Conservation (phyloP, 352 stramenopile species). For the Thraustochytrium sp. region DNA sequence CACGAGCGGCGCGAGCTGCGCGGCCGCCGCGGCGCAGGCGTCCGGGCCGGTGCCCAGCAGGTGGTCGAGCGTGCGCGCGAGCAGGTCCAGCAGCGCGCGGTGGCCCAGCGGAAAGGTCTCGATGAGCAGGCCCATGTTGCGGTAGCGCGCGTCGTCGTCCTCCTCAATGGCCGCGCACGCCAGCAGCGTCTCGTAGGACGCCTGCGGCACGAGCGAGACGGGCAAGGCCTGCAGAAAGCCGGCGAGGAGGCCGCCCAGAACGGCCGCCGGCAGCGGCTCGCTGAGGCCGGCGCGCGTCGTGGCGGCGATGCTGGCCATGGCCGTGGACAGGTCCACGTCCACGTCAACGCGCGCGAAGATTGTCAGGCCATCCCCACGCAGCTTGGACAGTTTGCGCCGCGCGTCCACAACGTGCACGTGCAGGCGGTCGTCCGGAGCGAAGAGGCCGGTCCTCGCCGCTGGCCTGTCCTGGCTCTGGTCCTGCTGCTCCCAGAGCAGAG, state of each 20-base stretch:
- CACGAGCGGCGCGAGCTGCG: not conserved
- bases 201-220: not conserved
- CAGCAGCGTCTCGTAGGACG: not conserved
- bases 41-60: not conserved
- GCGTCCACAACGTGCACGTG: not conserved
- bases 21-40: not conserved
- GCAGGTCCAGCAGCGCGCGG: not conserved
- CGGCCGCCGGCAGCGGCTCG: not conserved
- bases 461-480: not conserved
- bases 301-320: not conserved
- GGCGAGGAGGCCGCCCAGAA: not conserved
- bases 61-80: not conserved
- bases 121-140: not conserved
- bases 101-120: conserved; percentile 23
- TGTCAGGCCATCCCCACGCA: not conserved
- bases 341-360: conserved; percentile 28
- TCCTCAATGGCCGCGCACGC: not conserved
- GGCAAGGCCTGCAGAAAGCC: not conserved
- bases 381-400: not conserved
- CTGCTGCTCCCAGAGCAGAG: not conserved
- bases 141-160: not conserved
- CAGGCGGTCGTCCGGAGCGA: not conserved
- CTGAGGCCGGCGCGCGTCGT: conserved; percentile 16
- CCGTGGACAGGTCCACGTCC: conserved; percentile 26
- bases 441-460: not conserved